Base-by-base conservation (phyloP, 305 asterid species). In the Fraxinus dipetala region DNA sequence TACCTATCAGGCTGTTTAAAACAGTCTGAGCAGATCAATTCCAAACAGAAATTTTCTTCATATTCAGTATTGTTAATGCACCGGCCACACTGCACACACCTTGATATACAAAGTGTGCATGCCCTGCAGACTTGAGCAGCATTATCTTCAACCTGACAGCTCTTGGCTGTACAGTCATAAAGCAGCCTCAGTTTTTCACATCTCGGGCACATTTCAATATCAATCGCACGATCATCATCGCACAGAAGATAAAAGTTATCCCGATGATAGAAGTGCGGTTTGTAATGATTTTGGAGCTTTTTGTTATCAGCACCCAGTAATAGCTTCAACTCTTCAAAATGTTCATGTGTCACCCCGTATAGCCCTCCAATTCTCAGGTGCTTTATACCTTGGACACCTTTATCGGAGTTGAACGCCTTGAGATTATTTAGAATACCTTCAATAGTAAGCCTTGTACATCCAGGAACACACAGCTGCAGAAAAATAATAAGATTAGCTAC, bases 41-140 rank as follows among this genome's bases (percentile, higher is more conserved):
- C 98, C 93, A 95, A 72, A 80, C 84, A 87, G 83, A 95, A 95
- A 1, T 90, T 93, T 77, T 95, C 99, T 80, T 89, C 93, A 40
- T 85, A 95, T 74, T 87, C 97, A 11, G 82, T 88, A 78, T 91
- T 87, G 51, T 77, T 84, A 78, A 90, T 65, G 38, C 99, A 94
- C 86, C 93, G 87, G 10, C 99, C 99, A 85, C 99, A 95, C 13
- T 89, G 85, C 28, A 89, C 87, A 45, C 99, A 94, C 79, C 99
- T 90, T n/a, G 88, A 40, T 75, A 92, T 93, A 82, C 99, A 95
- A 5, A 91, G 78, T 1, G 85, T 80, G 79, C 99, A 95, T 0
- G 89, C 99, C 83, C 98, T 85, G 87, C 99, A 95, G 28, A 73
- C 85, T 74, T 85, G 84, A 72, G 87, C 40, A 9, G 83, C 61